These are phyloP conservation scores for Pugionium cornutum DNA, from an alignment of 345 rosid genomes.

Conservation along the genomic window DNA sequence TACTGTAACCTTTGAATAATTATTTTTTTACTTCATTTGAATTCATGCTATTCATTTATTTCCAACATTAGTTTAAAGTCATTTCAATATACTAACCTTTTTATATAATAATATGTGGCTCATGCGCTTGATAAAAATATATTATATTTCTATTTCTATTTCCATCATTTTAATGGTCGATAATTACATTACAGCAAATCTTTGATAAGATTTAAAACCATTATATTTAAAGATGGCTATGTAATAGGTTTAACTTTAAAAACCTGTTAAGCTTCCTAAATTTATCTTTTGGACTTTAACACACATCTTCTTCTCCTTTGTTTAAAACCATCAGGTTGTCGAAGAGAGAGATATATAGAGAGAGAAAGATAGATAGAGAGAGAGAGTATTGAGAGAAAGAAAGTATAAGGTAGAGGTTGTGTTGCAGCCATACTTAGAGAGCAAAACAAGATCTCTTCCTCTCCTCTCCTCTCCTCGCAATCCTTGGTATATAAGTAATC, in stretches of 20 bases:
- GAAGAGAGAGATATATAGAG: slow-evolving; percentile 12
- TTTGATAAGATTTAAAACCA: slow-evolving; percentile 3
- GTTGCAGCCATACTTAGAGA: slow-evolving; percentile 29
- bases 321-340: slow-evolving; percentile 35
- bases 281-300: slow-evolving; percentile 40
- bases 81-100: slow-evolving; percentile 21
- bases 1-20: too few species aligned
- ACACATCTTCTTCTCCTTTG: slow-evolving; percentile 38
- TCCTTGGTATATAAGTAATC: slow-evolving; percentile 26
- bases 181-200: slow-evolving; percentile 5
- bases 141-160: too few species aligned
- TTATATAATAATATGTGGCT: slow-evolving; percentile 19
- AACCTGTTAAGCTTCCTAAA: slow-evolving; percentile 42
- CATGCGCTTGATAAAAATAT: too few species aligned
- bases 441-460: slow-evolving; percentile 24
- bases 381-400: slow-evolving; percentile 27
- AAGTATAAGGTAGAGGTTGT: slow-evolving; percentile 20
- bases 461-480: slow-evolving; percentile 3
- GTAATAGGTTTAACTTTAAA: slow-evolving; percentile 30
- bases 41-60: background rate
- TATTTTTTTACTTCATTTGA: too few species aligned
- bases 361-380: background rate
- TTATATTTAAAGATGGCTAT: slow-evolving; percentile 36
- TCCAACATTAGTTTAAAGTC: slow-evolving; percentile 22
- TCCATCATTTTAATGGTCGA: slow-evolving; percentile 1